Evolutionary conservation across 441 rosid species (phyloP), one percentile per base, ranked within the genome.

Genomic region (Theobroma grandiflorum): DNA sequence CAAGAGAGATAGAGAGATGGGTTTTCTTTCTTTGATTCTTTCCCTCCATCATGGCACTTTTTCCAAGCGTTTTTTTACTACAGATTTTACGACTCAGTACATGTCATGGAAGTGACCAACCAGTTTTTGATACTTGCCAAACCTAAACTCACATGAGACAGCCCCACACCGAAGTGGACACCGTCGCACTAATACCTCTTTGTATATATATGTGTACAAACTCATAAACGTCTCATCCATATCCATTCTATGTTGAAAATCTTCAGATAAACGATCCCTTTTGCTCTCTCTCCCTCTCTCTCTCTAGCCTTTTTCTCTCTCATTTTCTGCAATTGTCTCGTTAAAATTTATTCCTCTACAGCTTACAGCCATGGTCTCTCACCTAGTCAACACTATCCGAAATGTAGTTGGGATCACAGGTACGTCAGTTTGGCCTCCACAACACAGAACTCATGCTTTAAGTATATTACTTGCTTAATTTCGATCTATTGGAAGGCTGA

Each of bases 371-470:
- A 91, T 91, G 95, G 88, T 84, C 75, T 80, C 92, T 80, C 69
- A 82, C 75, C 72, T 35, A 9, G 50, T 82, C 42, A 55, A 85
- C 3, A 81, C 83, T 55, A 65, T 74, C 58, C 86, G 95, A 80
- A 85, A 83, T 83, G 87, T 75, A 55, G 87, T 91, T 52, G 97
- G 97, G 4, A 22, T 89, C 50, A 9, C 85, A 73, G 97, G 97
- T 89, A 37, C 16, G 80, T 52, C 42, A 42, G 6, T 40, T 69
- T 31, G 20, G 31, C 3, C 12, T 45, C 31, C 31, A 26, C 1
- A 14, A 11, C 12, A 18, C 3, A n/a, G 15, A 9, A 45, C 22
- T 18, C 31, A 65, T 26, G n/a, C 37, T 26, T 59, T 59, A 8
- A 53, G 52, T 47, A 47, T 11, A 47, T 4, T 10, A 42, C 64